Base-by-base conservation (phyloP, 805 yeast species). In the Cyberlindnera samutprakarnensis region DNA sequence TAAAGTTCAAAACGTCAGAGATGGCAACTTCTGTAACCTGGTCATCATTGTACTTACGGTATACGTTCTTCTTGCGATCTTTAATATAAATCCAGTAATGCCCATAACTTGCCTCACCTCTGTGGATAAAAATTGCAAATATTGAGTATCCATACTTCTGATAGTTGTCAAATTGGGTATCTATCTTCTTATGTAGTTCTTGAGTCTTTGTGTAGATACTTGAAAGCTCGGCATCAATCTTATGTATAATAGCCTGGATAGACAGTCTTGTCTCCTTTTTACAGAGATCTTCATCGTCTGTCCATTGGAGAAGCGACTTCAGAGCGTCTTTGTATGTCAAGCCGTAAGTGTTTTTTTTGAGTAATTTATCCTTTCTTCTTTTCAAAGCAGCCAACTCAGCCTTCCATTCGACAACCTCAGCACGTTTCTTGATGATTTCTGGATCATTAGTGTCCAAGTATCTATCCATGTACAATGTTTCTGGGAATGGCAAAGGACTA, bases 71-170 rank as follows among this genome's bases (percentile, higher is more conserved):
- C 40, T 68, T 68, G 3, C 76, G 72, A 56, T 92, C 97, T 37
- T 72, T 75, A 40, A 92, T 88, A 53, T 90, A 92, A 13, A 90
- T 73, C 96, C 97, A 92, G 56, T 92, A 92, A 57, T 92, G 98
- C 3, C 98, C 98, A 51, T 84, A 90, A 31, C 86, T 78, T 1
- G 96, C 97, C 48, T 87, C 94, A 6, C 98, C 98, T 31, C 96
- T 66, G 55, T 92, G 98, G 29, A 92, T 86, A 51, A 92, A 92
- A 6, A 90, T 78, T 0, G 97, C 94, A 61, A 88, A 90, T 10
- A 92, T 66, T 1, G 83, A 68, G 56, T 90, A 92, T 0, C 88
- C 94, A 18, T 78, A 68, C 30, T 66, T 58, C 31, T 66, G 70
- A 57, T 81, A 72, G 7, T 64, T 62, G 14, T 65, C 64, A 51